Evolutionary conservation across 1,284 basidiomycete species (phyloP).

Genomic region (Afroboletus lepidellus): DNA sequence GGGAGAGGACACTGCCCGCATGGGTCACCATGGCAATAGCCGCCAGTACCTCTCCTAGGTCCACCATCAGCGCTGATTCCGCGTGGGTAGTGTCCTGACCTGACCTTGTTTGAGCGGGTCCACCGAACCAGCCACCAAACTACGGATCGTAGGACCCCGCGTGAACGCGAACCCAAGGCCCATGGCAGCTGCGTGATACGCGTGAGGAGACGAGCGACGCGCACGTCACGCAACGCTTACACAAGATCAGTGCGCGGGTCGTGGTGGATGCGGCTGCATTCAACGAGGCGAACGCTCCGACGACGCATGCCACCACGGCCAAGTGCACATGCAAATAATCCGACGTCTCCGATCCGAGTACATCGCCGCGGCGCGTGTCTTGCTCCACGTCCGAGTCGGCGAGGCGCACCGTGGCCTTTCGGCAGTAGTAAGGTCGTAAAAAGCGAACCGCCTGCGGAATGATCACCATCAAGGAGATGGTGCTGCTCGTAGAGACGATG

Average conservation of each 20-base stretch:
- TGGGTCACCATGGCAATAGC: slow-evolving; percentile 33
- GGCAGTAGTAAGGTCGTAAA: slow-evolving; percentile 23
- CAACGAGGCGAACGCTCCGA: slow-evolving; percentile 17
- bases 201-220: background rate
- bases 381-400: background rate
- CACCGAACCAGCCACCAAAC: slow-evolving; percentile 33
- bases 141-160: slow-evolving; percentile 25
- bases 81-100: background rate
- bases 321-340: slow-evolving; percentile 35
- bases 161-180: slow-evolving; percentile 19
- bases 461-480: slow-evolving; percentile 13
- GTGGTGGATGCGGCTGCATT: slow-evolving; percentile 19
- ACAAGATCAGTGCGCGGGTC: slow-evolving; percentile 7
- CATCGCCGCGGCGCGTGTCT: background rate
- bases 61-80: background rate
- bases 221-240: slow-evolving; percentile 1
- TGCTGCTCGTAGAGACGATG: slow-evolving; percentile 8
- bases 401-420: background rate
- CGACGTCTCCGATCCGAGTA: slow-evolving; percentile 15
- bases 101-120: slow-evolving; percentile 35
- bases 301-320: slow-evolving; percentile 21
- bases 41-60: slow-evolving; percentile 33
- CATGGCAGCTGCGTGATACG: slow-evolving; percentile 12
- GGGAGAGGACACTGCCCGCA: slow-evolving; percentile 27
- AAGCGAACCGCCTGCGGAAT: slow-evolving; percentile 19